Evolutionary conservation across 2,329 filamentous ascomycete species (phyloP).

Genomic region (Pseudogymnoascus sp.): DNA sequence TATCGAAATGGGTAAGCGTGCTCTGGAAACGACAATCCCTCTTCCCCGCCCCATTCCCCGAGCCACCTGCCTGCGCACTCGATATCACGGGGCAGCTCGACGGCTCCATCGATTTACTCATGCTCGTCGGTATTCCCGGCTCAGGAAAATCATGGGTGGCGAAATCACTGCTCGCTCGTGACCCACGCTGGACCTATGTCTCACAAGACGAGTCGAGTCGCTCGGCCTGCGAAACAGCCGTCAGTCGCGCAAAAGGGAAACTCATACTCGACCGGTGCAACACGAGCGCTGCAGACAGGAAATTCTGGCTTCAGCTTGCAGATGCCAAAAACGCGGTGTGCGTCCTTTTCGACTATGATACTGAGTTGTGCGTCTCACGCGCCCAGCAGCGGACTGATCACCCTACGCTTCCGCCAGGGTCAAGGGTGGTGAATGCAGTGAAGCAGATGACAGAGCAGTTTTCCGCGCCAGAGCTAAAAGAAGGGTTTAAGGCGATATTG

Average conservation of each 20-base stretch:
- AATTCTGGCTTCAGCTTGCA: constrained; percentile 9
- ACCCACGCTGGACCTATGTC: constrained; percentile 6
- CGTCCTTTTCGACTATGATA: constrained; percentile 13
- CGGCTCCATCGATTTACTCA: constrained; percentile 10
- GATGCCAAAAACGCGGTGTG: constrained; percentile 6
- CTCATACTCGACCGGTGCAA: constrained; percentile 16
- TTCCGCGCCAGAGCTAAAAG: constrained; percentile 7
- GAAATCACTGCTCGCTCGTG: constrained; percentile 9
- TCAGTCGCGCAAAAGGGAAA: background rate
- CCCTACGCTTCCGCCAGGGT: constrained; percentile 13
- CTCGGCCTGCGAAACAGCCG: background rate
- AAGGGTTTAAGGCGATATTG: constrained; percentile 6
- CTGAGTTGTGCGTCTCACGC: constrained; percentile 11
- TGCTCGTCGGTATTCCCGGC: constrained; percentile 15
- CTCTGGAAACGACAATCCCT: constrained; percentile 15
- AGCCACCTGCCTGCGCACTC: constrained; percentile 6
- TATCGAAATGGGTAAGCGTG: constrained; percentile 12
- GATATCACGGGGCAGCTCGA: constrained; percentile 8
- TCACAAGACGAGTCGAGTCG: constrained; percentile 13
- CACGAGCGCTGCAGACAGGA: constrained; percentile 12
- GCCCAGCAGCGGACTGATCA: constrained; percentile 11
- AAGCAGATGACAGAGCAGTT: constrained; percentile 12
- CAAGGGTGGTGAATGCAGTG: constrained; percentile 10
- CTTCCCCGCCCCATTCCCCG: constrained; percentile 2
- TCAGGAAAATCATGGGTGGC: constrained; percentile 14